Evolutionary conservation across 345 rosid species (phyloP).

Genomic region (Leavenworthia alabamica): DNA sequence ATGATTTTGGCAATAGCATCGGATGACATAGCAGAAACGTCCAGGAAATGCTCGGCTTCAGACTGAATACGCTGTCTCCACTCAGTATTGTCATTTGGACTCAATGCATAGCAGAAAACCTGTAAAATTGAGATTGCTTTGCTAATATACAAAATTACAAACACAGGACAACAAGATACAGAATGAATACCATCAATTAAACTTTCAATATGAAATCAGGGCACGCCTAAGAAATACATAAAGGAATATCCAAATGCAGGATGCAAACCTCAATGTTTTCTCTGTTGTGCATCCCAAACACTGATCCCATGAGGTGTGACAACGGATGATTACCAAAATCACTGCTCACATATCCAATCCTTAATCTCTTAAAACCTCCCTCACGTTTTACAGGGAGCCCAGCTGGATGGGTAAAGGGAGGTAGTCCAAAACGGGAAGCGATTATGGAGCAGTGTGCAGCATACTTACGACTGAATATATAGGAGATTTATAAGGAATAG

Average conservation of each 20-base stretch:
- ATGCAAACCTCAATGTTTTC: conserved; percentile 73
- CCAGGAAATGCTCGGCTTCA: conserved; percentile 89
- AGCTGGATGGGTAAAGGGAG: conserved; percentile 66
- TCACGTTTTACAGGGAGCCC: conserved; percentile 56
- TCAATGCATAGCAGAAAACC: conserved; percentile 96
- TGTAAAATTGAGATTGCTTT: conserved; percentile 22
- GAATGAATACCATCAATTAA: background rate
- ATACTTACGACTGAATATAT: conserved; percentile 68
- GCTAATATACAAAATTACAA: conserved; percentile 4
- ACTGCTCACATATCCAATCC: conserved; percentile 94
- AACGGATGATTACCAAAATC: conserved; percentile 97
- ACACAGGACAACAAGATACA: conserved; percentile 3
- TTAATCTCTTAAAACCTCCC: conserved; percentile 59
- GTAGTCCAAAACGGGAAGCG: conserved; percentile 80
- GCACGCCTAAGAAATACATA: background rate
- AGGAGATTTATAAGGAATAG: conserved; percentile 4
- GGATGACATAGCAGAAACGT: conserved; percentile 82
- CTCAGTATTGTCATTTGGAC: conserved; percentile 91
- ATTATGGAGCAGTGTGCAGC: conserved; percentile 88
- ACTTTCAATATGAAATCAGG: background rate
- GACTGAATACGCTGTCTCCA: conserved; percentile 90
- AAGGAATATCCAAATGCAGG: background rate
- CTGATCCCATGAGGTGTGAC: conserved; percentile 99
- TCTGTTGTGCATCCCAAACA: conserved; percentile 94
- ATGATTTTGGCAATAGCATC: conserved; percentile 81